These are phyloP conservation scores for Graphilbum ipis-grandicollis DNA, from an alignment of 2,329 filamentous ascomycete species.

Conservation along the genomic window DNA sequence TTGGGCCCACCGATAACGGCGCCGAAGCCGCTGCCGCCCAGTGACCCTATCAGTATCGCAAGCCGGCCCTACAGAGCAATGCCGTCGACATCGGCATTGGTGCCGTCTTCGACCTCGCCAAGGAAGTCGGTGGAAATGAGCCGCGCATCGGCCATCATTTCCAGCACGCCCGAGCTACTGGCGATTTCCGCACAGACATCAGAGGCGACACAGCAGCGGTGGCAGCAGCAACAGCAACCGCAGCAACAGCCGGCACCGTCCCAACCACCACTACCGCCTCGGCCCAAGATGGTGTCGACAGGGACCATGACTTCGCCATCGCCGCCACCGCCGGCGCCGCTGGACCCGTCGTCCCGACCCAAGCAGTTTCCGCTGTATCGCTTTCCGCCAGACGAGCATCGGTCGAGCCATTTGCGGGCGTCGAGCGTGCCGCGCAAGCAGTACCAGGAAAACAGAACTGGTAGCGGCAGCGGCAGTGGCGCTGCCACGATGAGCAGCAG, in stretches of 20 bases:
- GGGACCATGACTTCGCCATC: slow-evolving; percentile 63
- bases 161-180: slow-evolving; percentile 42
- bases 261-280: not conserved
- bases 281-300: slow-evolving; percentile 31
- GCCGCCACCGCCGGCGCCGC: slow-evolving; percentile 23
- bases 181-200: slow-evolving; percentile 32
- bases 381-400: slow-evolving; percentile 21
- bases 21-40: slow-evolving; percentile 9
- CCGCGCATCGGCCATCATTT: slow-evolving; percentile 46
- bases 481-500: too few species aligned
- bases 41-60: not conserved
- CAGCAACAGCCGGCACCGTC: not conserved
- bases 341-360: slow-evolving; percentile 17
- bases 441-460: slow-evolving; percentile 3
- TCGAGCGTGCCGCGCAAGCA: slow-evolving; percentile 18
- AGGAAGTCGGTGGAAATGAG: slow-evolving; percentile 31
- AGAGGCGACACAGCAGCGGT: slow-evolving; percentile 10
- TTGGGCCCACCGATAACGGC: too few species aligned
- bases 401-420: slow-evolving; percentile 12
- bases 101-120: slow-evolving; percentile 19
- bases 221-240: slow-evolving; percentile 9
- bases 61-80: slow-evolving; percentile 8
- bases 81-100: slow-evolving; percentile 9
- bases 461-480: not conserved
- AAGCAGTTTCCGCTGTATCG: slow-evolving; percentile 21